These are phyloP conservation scores for Trichocomaceae sp. DNA, from an alignment of 2,329 filamentous ascomycete species.

Conservation along the genomic window DNA sequence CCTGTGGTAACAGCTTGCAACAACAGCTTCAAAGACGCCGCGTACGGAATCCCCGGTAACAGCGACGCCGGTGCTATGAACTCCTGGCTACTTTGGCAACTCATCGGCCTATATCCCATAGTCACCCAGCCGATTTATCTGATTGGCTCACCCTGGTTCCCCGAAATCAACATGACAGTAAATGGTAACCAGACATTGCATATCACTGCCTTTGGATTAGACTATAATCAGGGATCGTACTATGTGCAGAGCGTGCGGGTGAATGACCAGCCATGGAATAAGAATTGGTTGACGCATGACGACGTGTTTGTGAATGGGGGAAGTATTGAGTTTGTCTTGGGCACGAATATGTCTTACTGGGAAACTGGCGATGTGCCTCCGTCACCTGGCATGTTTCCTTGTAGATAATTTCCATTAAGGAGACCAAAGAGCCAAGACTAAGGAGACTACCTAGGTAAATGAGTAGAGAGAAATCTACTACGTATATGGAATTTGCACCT, in stretches of 20 bases:
- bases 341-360: slow-evolving; percentile 35
- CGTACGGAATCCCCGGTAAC: slow-evolving; percentile 59
- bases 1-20: neutral
- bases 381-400: slow-evolving; percentile 38
- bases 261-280: slow-evolving; percentile 47
- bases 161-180: slow-evolving; percentile 29
- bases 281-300: slow-evolving; percentile 52
- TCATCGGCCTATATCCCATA: slow-evolving; percentile 45
- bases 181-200: slow-evolving; percentile 32
- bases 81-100: slow-evolving; percentile 47
- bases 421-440: neutral
- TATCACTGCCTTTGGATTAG: slow-evolving; percentile 42
- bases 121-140: slow-evolving; percentile 45
- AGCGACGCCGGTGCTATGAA: slow-evolving; percentile 56
- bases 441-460: no score
- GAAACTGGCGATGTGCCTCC: slow-evolving; percentile 48
- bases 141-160: slow-evolving; percentile 42
- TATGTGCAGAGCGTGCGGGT: slow-evolving; percentile 51
- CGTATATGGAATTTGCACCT: no score
- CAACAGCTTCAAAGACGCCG: slow-evolving; percentile 47
- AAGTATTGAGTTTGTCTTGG: slow-evolving; percentile 44
- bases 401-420: neutral
- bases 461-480: no score
- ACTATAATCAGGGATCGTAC: slow-evolving; percentile 30
- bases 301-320: slow-evolving; percentile 41